phyloP scores from a whole-genome alignment of 2,329 filamentous ascomycete genomes.

The Tothia fuscella region DNA sequence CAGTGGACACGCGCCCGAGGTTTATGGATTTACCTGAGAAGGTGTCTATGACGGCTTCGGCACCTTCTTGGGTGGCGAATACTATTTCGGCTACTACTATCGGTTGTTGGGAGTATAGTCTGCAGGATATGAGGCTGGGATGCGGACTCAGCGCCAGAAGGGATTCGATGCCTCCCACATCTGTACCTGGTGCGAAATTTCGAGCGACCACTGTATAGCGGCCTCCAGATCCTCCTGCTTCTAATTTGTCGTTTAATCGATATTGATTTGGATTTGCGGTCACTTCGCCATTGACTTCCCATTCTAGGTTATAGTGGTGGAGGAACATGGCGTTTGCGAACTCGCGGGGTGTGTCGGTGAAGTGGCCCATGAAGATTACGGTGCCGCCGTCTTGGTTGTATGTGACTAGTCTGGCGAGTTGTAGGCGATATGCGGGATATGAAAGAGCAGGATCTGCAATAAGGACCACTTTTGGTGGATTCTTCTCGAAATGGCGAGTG shows the following conservation, averaged over 20 bases:
- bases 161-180: slow-evolving; percentile 5
- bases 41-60: slow-evolving; percentile 7
- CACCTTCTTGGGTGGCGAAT: slow-evolving; percentile 8
- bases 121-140: slow-evolving; percentile 3
- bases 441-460: slow-evolving; percentile 6
- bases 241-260: slow-evolving; percentile 7
- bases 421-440: slow-evolving; percentile 8
- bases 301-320: slow-evolving; percentile 9
- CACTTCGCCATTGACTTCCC: slow-evolving; percentile 1
- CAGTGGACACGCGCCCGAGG: slow-evolving; percentile 6
- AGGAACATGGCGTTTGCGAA: slow-evolving; percentile 7
- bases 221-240: slow-evolving; percentile 6
- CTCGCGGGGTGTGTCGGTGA: slow-evolving; percentile 6
- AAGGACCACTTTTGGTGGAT: slow-evolving; percentile 8
- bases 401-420: slow-evolving; percentile 9
- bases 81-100: slow-evolving; percentile 7
- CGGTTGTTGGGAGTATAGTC: slow-evolving; percentile 7
- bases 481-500: slow-evolving; percentile 1
- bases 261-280: background rate
- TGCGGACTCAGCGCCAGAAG: slow-evolving; percentile 3
- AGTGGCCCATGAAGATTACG: slow-evolving; percentile 8
- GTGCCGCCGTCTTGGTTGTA: slow-evolving; percentile 10
- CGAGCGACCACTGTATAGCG: slow-evolving; percentile 7
- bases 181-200: slow-evolving; percentile 9
- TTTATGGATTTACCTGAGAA: slow-evolving; percentile 8